Percentiles rank a stretch among this genome's conserved stretches.
These are phyloP conservation scores for Fusarium caatingaense DNA, from an alignment of 2,329 filamentous ascomycete species.

Conservation along the genomic window DNA sequence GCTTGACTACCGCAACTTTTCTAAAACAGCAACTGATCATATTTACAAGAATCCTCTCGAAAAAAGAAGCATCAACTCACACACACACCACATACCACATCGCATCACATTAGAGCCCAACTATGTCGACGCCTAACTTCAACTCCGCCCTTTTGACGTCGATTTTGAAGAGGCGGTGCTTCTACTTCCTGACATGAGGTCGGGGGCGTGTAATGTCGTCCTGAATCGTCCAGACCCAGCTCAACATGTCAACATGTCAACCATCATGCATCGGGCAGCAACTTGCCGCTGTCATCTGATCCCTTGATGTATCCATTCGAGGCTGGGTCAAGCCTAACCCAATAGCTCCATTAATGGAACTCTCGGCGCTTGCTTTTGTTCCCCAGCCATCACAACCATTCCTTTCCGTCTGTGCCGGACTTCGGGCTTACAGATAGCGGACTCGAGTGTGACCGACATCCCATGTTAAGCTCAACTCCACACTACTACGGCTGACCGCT, in stretches of 20 bases:
- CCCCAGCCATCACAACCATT: conserved; percentile 3
- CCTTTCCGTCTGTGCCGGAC: conserved; percentile 16
- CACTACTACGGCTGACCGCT: conserved; percentile 8
- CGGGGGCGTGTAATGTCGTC: conserved; percentile 5
- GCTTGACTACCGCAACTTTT: conserved; percentile 13
- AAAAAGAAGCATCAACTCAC: conserved; percentile 7
- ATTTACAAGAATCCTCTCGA: conserved; percentile 13
- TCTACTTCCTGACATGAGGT: background rate
- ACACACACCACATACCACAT: background rate
- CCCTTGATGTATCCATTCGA: conserved; percentile 8
- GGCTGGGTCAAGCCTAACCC: background rate
- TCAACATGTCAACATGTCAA: conserved; percentile 9
- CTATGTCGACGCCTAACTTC: conserved; percentile 28
- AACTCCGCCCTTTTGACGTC: conserved; percentile 14
- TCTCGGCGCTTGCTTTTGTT: conserved; percentile 5
- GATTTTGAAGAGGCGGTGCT: background rate
- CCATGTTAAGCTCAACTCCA: conserved; percentile 27
- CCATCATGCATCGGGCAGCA: conserved; percentile 31
- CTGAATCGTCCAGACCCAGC: background rate
- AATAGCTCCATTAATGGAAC: conserved; percentile 1
- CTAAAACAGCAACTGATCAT: conserved; percentile 7
- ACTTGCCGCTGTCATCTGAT: conserved; percentile 18
- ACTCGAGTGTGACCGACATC: conserved; percentile 13
- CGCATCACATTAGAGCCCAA: conserved; percentile 19
- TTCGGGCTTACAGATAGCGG: conserved; percentile 10